Base-by-base conservation (phyloP, 441 rosid species). In the Pelargonium fulgidum region DNA sequence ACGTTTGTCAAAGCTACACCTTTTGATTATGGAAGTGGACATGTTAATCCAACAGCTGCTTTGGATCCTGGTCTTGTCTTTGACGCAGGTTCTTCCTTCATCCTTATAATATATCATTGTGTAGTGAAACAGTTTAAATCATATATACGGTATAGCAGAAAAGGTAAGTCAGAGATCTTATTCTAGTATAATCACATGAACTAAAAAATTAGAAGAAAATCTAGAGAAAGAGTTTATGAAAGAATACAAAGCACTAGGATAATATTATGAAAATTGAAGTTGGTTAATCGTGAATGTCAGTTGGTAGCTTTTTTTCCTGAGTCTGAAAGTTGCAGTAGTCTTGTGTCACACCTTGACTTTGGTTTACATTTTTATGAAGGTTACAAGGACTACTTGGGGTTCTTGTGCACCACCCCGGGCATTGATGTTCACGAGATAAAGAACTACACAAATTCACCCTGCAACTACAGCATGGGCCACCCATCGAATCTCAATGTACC, bases 1-100 rank as follows among this genome's bases (percentile, higher is more conserved):
- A 50, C 3, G 58, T 50, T 50, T 14, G 58, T 50, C 7, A 50
- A 75, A 26, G 78, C 74, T 41, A 70, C 78, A 13, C 78, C 78
- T 62, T 75, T 75, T 47, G 78, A 75, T 70, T 75, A 62, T 52
- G 78, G 78, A 66, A 75, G 78, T 62, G 78, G 78, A 14, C 78
- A 75, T 39, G 71, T 75, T 11, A 70, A 67, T 62, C 78, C 78
- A 48, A 70, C 74, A 48, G 74, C 78, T 19, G 78, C 78, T 41
- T 52, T 75, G 68, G 78, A 75, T 56, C 78, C 78, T 12, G 74
- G 78, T n/a, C 74, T 75, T 45, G 19, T 75, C 65, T 67, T 75
- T 8, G 63, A 75, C 1, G 68, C 78, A 70, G 78, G 78, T 39
- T 50, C 17, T 0, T 50, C 6, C 58, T 50, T 50, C 58, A 5